Evolutionary conservation across 1,284 basidiomycete genomes (phyloP).

Genomic region (Mrakiaceae sp.): DNA sequence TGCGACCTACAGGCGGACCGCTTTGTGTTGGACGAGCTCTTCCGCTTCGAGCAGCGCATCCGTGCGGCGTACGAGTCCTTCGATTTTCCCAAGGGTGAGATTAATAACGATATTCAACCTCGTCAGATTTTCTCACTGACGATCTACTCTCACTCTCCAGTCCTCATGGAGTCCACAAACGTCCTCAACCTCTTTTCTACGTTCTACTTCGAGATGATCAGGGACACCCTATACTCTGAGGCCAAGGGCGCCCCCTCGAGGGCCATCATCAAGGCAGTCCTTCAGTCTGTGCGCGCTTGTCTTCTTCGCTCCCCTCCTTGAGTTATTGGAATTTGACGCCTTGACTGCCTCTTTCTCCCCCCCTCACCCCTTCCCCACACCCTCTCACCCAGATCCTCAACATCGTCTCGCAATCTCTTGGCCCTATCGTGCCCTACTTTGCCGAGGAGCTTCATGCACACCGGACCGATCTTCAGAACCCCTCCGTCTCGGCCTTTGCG

Average conservation of each 20-base stretch:
- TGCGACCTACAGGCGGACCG: background rate
- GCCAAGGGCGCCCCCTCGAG: conserved; percentile 45
- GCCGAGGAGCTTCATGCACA: conserved; percentile 76
- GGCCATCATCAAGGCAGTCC: conserved; percentile 53
- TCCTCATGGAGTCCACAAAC: conserved; percentile 34
- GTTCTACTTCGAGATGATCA: conserved; percentile 79
- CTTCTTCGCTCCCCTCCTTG: background rate
- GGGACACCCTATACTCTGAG: conserved; percentile 82
- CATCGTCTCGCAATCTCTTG: conserved; percentile 60
- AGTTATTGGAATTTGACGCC: background rate
- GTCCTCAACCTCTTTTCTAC: conserved; percentile 45
- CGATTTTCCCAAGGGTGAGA: conserved; percentile 72
- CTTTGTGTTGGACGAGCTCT: conserved; percentile 8
- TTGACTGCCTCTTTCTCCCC: conserved; percentile 44
- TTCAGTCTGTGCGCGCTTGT: conserved; percentile 49
- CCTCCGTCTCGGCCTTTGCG: conserved; percentile 47
- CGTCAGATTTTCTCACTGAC: too few relatives aligned
- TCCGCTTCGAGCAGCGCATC: conserved; percentile 46
- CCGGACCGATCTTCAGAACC: conserved; percentile 17
- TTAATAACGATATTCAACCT: background rate
- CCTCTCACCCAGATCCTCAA: conserved; percentile 46
- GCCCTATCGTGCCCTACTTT: conserved; percentile 81
- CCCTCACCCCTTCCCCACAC: too few relatives aligned
- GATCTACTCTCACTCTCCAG: conserved; percentile 45
- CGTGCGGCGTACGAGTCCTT: conserved; percentile 59